Evolutionary conservation across 495 filamentous ascomycete genomes (phyloP).

Genomic region (Aspergillus incahuasiensis): DNA sequence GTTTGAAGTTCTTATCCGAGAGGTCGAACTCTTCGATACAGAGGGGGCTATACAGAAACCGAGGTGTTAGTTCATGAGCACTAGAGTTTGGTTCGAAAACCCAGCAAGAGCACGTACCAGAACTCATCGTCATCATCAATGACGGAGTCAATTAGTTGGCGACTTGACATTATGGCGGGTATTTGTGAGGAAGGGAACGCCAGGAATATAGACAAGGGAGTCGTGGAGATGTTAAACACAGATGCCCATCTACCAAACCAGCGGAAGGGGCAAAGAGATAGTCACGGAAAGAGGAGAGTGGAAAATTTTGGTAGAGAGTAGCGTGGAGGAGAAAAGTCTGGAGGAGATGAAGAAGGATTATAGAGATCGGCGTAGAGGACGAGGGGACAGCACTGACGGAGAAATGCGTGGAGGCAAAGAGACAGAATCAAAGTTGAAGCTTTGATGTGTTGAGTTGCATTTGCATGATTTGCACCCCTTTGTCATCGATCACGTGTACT

Average conservation of each 20-base stretch:
- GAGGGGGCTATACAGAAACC: conserved; percentile 61
- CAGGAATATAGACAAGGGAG: conserved; percentile 17
- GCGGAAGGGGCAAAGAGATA: conserved; percentile 18
- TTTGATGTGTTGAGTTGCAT: conserved; percentile 37
- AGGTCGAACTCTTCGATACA: conserved; percentile 99
- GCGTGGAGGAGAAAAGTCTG: conserved; percentile 16
- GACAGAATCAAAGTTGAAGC: conserved; percentile 37
- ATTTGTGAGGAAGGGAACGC: conserved; percentile 18
- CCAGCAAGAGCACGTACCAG: conserved; percentile 55
- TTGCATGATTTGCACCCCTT: conserved; percentile 30
- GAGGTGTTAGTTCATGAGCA: conserved; percentile 17
- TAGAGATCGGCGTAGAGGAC: conserved; percentile 22
- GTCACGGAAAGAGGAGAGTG: conserved; percentile 12
- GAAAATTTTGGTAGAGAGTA: conserved; percentile 14
- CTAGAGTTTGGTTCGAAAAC: not conserved
- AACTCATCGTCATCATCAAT: conserved; percentile 96
- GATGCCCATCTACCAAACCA: conserved; percentile 24
- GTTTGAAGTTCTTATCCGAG: conserved; percentile 92
- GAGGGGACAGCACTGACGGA: conserved; percentile 1
- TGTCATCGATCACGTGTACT: conserved; percentile 16
- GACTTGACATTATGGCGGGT: conserved; percentile 50
- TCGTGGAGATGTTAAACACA: conserved; percentile 23
- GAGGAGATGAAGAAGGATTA: conserved; percentile 18
- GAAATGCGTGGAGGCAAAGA: conserved; percentile 19
- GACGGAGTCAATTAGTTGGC: conserved; percentile 83